phyloP scores from a whole-genome alignment of 140 eudicot species.

The Erigeron philadelphicus region DNA sequence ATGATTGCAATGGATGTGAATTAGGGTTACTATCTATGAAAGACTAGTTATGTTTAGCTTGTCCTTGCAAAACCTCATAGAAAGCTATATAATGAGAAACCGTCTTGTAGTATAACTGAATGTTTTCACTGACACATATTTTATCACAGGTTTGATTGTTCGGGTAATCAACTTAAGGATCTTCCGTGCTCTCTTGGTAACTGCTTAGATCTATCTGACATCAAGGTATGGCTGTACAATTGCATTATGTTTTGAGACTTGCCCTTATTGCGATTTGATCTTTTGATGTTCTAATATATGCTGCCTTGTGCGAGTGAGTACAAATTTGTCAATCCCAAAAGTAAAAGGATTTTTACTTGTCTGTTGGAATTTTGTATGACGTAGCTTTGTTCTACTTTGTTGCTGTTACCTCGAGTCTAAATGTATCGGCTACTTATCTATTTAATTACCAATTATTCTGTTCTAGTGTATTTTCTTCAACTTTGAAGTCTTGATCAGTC shows the following conservation, averaged over 20 bases:
- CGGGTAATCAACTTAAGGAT: constrained; percentile 60
- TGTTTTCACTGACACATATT: constrained; percentile 14
- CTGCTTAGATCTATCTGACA: constrained; percentile 61
- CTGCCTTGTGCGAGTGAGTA: too few species aligned
- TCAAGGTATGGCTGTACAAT: constrained; percentile 51
- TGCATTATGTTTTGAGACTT: constrained; percentile 14
- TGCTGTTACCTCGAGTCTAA: too few species aligned
- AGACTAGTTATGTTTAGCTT: background rate
- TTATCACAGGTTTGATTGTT: constrained; percentile 72
- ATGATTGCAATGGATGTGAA: background rate
- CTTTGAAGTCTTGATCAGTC: too few species aligned
- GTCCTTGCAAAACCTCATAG: background rate
- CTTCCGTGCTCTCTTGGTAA: constrained; percentile 77
- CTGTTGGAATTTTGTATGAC: too few species aligned
- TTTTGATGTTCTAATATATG: background rate
- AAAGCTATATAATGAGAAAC: background rate
- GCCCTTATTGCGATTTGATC: background rate
- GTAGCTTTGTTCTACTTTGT: too few species aligned
- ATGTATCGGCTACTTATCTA: too few species aligned
- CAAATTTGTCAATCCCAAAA: too few species aligned
- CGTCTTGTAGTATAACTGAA: constrained; percentile 7
- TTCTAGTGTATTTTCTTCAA: too few species aligned
- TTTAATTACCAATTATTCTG: too few species aligned
- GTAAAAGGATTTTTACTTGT: too few species aligned
- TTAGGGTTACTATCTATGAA: background rate